These are phyloP conservation scores for Microdochium nivale DNA, from an alignment of 2,329 filamentous ascomycete genomes.

Conservation along the genomic window DNA sequence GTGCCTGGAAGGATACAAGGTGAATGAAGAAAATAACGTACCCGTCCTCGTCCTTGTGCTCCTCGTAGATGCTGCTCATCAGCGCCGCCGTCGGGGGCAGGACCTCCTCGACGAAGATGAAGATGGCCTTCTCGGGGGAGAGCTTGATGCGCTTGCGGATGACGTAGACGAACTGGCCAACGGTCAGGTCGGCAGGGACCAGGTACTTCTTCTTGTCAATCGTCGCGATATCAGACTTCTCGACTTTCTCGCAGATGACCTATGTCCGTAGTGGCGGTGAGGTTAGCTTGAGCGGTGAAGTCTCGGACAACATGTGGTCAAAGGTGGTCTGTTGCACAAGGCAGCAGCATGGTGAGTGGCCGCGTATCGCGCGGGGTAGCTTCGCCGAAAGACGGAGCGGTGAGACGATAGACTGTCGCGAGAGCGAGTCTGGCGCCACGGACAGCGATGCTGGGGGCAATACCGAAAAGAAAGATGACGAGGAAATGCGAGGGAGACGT, in stretches of 20 bases:
- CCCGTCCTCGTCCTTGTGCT: slow-evolving; percentile 84
- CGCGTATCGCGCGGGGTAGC: background rate
- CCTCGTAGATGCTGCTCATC: slow-evolving; percentile 99
- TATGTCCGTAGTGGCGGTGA: slow-evolving; percentile 24
- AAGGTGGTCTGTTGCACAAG: background rate
- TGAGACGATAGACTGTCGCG: background rate
- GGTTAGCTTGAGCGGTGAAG: background rate
- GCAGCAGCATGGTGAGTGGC: background rate
- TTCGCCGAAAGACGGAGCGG: background rate
- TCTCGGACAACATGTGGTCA: slow-evolving; percentile 3
- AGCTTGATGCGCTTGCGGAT: slow-evolving; percentile 99
- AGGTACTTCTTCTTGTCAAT: slow-evolving; percentile 99
- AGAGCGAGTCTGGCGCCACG: background rate
- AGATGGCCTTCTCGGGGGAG: slow-evolving; percentile 98
- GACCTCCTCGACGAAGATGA: slow-evolving; percentile 99
- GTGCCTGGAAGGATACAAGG: background rate
- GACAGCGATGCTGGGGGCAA: slow-evolving; percentile 1
- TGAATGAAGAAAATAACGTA: slow-evolving; percentile 29
- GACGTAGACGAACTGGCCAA: slow-evolving; percentile 99
- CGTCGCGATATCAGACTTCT: slow-evolving; percentile 97
- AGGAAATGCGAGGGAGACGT: slow-evolving; percentile 34
- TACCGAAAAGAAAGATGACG: background rate
- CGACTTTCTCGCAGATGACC: slow-evolving; percentile 99
- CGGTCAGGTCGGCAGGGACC: slow-evolving; percentile 92
- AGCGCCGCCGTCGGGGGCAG: slow-evolving; percentile 92